Evolutionary conservation across 208 protist genomes (phyloP), one percentile per base, ranked within the genome.

Genomic region (Herpetomonas tarakana): DNA sequence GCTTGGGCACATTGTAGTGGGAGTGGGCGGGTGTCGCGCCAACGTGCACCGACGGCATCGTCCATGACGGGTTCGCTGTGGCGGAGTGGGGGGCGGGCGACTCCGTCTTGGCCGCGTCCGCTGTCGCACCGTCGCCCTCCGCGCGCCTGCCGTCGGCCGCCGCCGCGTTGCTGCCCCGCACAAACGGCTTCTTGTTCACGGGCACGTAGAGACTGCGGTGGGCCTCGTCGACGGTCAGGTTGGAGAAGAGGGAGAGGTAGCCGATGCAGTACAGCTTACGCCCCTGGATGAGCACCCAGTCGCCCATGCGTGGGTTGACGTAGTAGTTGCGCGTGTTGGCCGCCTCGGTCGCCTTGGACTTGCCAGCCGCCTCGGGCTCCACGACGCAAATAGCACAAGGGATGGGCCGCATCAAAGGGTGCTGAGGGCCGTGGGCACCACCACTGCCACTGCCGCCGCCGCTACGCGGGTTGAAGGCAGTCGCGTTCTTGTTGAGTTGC

Each of bases 301-400:
- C 76, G 19, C 52, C 61, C 0, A 50, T 26, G 18, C 59, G 9
- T 11, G 61, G 29, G 22, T 63, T 52, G 35, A 29, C 38, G 55
- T 24, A 26, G 58, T 50, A 58, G 45, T 59, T 47, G 45, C 25
- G 11, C 54, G 31, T 63, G 64, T 25, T 49, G 52, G 16, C 14
- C 31, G 44, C 50, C 24, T 27, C 25, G 21, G 1, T 21, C 31
- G 16, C 55, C 47, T 19, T 19, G 21, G 46, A 27, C n/a, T 18
- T 7, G n/a, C 57, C 53, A 1, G 61, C 59, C 11, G 25, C 61
- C 19, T 92, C 84, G 0, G 83, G 73, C 50, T 94, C 84, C 30
- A 90, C 68, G 39, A 90, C 73, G 76, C 88, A 91, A 19, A 94
- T 63, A 1, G 80, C 88, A 59, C 86, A 94, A 2, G 88, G 88